Base-by-base conservation (phyloP, 2,329 filamentous ascomycete species). In the Fusarium lateritium region DNA sequence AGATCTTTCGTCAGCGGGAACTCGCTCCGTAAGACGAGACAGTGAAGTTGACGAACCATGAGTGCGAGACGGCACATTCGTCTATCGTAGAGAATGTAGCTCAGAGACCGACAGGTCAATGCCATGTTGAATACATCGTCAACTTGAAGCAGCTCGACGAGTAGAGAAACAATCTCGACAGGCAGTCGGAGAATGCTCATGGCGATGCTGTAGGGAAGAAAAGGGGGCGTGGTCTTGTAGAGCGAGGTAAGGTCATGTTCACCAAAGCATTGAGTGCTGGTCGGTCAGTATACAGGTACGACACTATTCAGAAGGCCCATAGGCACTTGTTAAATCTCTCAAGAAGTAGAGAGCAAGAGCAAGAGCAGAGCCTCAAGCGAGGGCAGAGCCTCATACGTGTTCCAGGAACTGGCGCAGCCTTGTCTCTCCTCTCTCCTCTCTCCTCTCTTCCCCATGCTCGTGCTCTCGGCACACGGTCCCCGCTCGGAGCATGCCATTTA, bases 121-220 rank as follows among this genome's bases (percentile, higher is more conserved):
- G 85, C 84, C 43, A 92, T 78, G 64, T 85, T 82, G 61, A 89
- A 83, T 39, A 88, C 82, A 67, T 91, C 88, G 46, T 88, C 83
- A 26, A 90, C 78, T 19, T 85, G 81, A 36, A 93, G 81, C 56
- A 82, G 78, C 8, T 80, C 80, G 9, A 85, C 82, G 52, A 92
- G 84, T 52, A 86, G 83, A 50, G 86, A 86, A 28, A 91, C 78
- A n/a, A 92, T 81, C 77, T 93, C 91, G 73, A 87, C 89, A 0
- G 91, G 90, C 14, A 92, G 61, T 17, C 61, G 68, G 36, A 76
- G 60, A 22, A 83, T 69, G 49, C 76, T 74, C 77, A 81, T 80
- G 74, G 85, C 86, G 62, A 62, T 36, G 54, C 56, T 52, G 52
- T n/a, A 34, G 39, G 44, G 33, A 24, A 21, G 54, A 31, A 58